Evolutionary conservation across 208 protist species (phyloP).

Genomic region (Spongospora subterranea): DNA sequence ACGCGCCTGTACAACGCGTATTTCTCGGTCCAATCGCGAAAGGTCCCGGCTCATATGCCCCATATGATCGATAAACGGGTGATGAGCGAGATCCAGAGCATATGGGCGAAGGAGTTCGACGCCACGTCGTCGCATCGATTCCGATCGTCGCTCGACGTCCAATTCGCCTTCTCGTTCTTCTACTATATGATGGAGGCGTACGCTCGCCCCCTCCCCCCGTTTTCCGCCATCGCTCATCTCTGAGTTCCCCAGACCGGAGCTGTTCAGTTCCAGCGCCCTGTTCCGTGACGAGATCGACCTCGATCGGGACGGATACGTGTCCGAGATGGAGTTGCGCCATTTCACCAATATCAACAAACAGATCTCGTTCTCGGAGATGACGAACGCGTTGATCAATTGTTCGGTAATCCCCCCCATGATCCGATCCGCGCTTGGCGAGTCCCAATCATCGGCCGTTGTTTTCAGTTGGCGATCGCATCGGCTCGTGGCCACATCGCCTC

Average conservation of each 20-base stretch:
- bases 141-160: conserved; percentile 58
- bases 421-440: neutral
- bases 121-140: conserved; percentile 62
- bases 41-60: conserved; percentile 63
- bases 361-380: conserved; percentile 13
- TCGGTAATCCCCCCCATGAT: neutral
- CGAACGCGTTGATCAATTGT: conserved; percentile 47
- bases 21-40: conserved; percentile 56
- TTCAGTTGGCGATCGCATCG: conserved; percentile 10
- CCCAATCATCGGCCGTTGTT: neutral
- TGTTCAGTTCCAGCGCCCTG: neutral
- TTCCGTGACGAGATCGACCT: conserved; percentile 53
- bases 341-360: conserved; percentile 5
- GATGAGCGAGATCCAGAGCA: conserved; percentile 50
- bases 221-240: neutral
- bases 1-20: conserved; percentile 54
- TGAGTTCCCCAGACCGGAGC: conserved; percentile 4
- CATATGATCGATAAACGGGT: conserved; percentile 64
- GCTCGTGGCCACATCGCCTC: neutral
- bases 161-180: conserved; percentile 65
- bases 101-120: conserved; percentile 59
- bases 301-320: conserved; percentile 35
- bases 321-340: conserved; percentile 53
- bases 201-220: neutral
- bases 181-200: conserved; percentile 64